A percentile compares a stretch with the other conserved stretches of the same genome.
Evolutionary conservation across 768 basidiomycete genomes (phyloP).

Genomic region (Lactarius sanguifluus): DNA sequence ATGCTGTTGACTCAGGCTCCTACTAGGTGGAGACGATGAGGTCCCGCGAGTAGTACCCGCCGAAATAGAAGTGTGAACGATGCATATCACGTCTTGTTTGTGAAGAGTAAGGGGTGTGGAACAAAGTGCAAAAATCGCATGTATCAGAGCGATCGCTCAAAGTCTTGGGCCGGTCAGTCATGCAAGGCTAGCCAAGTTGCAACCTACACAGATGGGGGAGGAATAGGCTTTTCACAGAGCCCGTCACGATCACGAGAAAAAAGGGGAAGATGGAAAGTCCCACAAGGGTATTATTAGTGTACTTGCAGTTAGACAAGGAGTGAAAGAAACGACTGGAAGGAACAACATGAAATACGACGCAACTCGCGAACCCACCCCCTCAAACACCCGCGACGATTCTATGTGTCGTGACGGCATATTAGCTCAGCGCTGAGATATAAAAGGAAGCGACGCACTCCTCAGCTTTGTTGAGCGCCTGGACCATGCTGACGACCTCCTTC

Average conservation of each 20-base stretch:
- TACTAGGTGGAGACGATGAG: background rate
- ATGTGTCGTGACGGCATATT: conserved; percentile 20
- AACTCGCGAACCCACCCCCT: conserved; percentile 1
- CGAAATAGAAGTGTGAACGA: background rate
- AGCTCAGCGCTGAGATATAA: conserved; percentile 14
- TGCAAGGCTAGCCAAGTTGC: background rate
- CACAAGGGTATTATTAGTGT: conserved; percentile 31
- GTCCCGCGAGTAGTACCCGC: background rate
- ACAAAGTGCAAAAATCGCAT: no score
- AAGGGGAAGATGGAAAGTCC: background rate
- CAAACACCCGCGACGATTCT: conserved; percentile 68
- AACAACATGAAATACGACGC: conserved; percentile 2
- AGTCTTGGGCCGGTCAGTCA: background rate
- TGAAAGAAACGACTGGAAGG: conserved; percentile 12
- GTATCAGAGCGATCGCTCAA: background rate
- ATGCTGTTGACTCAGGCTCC: no score
- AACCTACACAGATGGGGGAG: background rate
- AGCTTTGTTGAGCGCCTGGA: conserved; percentile 92
- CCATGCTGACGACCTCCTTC: conserved; percentile 93
- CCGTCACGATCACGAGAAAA: background rate
- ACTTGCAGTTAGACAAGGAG: conserved; percentile 23
- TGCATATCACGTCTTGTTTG: no score
- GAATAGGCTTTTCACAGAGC: background rate
- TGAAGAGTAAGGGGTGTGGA: no score
- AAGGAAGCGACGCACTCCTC: conserved; percentile 69